phyloP scores from a whole-genome alignment of 1,139 yeast species.

The Blastobotrys raffinosifermentans region DNA sequence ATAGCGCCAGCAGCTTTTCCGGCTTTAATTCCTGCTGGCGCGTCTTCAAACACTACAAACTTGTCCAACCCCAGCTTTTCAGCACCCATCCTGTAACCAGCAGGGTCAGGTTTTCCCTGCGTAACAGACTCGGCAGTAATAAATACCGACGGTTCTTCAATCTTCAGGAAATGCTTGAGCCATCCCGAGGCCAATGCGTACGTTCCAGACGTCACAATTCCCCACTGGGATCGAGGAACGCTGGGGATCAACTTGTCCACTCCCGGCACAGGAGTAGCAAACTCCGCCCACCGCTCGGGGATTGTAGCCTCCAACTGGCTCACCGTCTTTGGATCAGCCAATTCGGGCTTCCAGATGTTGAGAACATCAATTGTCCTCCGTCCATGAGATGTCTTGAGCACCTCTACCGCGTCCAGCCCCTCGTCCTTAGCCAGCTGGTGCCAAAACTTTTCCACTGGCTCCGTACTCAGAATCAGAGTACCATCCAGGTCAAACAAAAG shows the following conservation, averaged over 20 bases:
- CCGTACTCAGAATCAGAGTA: conserved; percentile 70
- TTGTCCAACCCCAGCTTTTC: conserved; percentile 55
- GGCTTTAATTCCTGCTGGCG: conserved; percentile 77
- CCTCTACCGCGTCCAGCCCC: conserved; percentile 60
- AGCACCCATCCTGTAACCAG: conserved; percentile 50
- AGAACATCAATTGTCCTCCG: conserved; percentile 73
- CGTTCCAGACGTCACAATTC: conserved; percentile 78
- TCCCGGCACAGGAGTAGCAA: conserved; percentile 66
- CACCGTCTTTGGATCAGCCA: conserved; percentile 57
- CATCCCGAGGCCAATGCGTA: conserved; percentile 65
- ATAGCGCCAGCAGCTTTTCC: conserved; percentile 78
- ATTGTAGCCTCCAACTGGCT: conserved; percentile 60
- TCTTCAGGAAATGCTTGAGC: conserved; percentile 48
- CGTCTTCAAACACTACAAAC: conserved; percentile 70
- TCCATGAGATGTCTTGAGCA: conserved; percentile 69
- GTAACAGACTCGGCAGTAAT: conserved; percentile 70
- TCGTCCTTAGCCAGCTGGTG: conserved; percentile 61
- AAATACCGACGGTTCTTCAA: conserved; percentile 59
- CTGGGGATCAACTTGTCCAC: conserved; percentile 54
- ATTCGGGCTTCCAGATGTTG: conserved; percentile 64
- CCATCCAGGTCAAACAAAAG: conserved; percentile 75
- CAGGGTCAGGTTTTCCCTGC: conserved; percentile 75
- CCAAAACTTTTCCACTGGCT: conserved; percentile 76
- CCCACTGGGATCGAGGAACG: conserved; percentile 44
- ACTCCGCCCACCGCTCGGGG: conserved; percentile 62